Evolutionary conservation across 495 filamentous ascomycete species (phyloP).

Genomic region (Sordaria brevicollis): DNA sequence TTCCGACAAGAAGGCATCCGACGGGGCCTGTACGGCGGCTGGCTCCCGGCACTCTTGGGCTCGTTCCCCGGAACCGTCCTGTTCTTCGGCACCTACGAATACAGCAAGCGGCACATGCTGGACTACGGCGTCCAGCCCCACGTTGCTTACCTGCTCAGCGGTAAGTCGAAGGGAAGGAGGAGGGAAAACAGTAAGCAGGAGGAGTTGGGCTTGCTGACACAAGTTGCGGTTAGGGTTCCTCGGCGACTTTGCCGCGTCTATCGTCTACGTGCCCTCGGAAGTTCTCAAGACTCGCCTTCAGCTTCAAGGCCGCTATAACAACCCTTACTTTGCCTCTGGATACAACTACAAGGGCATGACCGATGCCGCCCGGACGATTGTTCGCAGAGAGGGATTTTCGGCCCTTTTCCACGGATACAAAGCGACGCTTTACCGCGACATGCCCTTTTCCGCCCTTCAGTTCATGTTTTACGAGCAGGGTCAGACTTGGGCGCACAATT

Average conservation of each 20-base stretch:
- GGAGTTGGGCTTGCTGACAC: slow-evolving; percentile 5
- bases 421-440: slow-evolving; percentile 85
- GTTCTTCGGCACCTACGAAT: slow-evolving; percentile 96
- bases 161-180: slow-evolving; percentile 39
- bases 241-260: slow-evolving; percentile 81
- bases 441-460: slow-evolving; percentile 90
- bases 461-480: slow-evolving; percentile 98
- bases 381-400: slow-evolving; percentile 65
- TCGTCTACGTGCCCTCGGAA: slow-evolving; percentile 92
- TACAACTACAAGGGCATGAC: slow-evolving; percentile 82
- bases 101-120: slow-evolving; percentile 80
- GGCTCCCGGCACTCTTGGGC: slow-evolving; percentile 77
- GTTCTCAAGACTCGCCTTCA: slow-evolving; percentile 93
- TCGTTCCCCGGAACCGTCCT: slow-evolving; percentile 90
- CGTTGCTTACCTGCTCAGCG: slow-evolving; percentile 75
- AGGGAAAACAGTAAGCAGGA: background rate
- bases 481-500: slow-evolving; percentile 67
- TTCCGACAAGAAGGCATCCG: slow-evolving; percentile 82
- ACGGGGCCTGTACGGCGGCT: slow-evolving; percentile 87
- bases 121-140: slow-evolving; percentile 69
- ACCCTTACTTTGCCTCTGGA: slow-evolving; percentile 81
- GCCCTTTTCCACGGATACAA: slow-evolving; percentile 93
- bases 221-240: slow-evolving; percentile 55
- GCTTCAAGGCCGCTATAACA: slow-evolving; percentile 89
- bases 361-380: slow-evolving; percentile 76